Evolutionary conservation across 768 basidiomycete species (phyloP), one percentile per base, ranked within the genome.

Genomic region (Porpolomopsis calyptriformis): DNA sequence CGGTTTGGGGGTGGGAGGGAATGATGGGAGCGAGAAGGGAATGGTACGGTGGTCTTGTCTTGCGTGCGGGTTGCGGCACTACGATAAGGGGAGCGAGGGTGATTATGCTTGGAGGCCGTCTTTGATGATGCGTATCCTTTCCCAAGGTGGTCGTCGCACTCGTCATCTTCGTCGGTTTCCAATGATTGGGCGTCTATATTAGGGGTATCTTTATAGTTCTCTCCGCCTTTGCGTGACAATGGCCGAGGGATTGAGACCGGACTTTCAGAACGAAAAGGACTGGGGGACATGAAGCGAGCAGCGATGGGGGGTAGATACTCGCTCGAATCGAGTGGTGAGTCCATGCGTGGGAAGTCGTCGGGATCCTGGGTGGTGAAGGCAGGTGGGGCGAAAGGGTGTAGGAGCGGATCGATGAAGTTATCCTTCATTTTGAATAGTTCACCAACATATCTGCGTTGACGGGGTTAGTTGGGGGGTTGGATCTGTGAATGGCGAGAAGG

Each of bases 341-440:
- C 85, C 36, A 73, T 45, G 14, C 78, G 82, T 25, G 46, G 20
- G 58, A 77, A 82, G 40, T 81, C 82, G 52, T 87, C 84, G 78
- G 71, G n/a, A 68, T 55, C 0, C 62, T 50, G 11, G 62, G 59
- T 1, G 66, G 59, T 6, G 71, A 66, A 7, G 70, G n/a, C n/a
- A n/a, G n/a, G n/a, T n/a, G n/a, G 56, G 18, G 80, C 76, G 55
- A 78, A 89, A 9, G 90, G 88, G 64, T 94, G 91, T 12, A 97
- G 76, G 26, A 94, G 74, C 7, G 87, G 82, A 51, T 85, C 83
- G 55, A 92, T 87, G 56, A 96, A 96, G 0, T 86, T 91, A 52
- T 92, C 88, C 67, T 89, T 91, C 78, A 97, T 83, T 66, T 85
- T 88, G 55, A 80, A 64, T 8, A 97, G 74, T 56, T 97, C 93